These are phyloP conservation scores for Acrocalymma vagum DNA, from an alignment of 2,329 filamentous ascomycete species.

Conservation along the genomic window DNA sequence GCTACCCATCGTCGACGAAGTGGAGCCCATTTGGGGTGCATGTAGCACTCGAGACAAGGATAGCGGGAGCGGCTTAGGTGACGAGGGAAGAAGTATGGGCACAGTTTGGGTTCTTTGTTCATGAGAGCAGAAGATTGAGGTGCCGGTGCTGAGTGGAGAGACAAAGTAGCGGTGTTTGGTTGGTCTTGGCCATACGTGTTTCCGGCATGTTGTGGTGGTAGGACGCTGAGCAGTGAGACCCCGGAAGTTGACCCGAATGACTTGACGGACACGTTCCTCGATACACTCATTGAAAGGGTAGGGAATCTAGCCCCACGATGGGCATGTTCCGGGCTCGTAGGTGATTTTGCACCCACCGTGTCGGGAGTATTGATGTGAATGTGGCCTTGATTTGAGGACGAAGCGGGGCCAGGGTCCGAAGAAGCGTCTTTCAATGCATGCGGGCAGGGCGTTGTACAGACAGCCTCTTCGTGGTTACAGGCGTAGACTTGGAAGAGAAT, in stretches of 20 bases:
- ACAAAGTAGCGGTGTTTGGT: neutral
- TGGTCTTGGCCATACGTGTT: neutral
- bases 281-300: too few relatives aligned
- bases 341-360: too few relatives aligned
- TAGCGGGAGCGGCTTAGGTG: constrained; percentile 18
- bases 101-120: constrained; percentile 21
- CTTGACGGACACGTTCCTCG: too few relatives aligned
- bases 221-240: too few relatives aligned
- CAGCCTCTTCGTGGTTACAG: constrained; percentile 31
- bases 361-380: too few relatives aligned
- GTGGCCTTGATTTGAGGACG: too few relatives aligned
- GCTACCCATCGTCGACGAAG: constrained; percentile 22
- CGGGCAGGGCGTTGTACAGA: constrained; percentile 37
- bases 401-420: too few relatives aligned
- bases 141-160: neutral
- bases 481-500: constrained; percentile 34
- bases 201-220: too few relatives aligned
- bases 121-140: neutral
- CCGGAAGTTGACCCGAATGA: too few relatives aligned
- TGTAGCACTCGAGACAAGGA: constrained; percentile 38
- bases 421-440: too few relatives aligned
- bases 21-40: constrained; percentile 20
- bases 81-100: constrained; percentile 28
- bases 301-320: too few relatives aligned
- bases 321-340: too few relatives aligned